A percentile compares a stretch with the other conserved stretches of the same genome.
phyloP scores from a whole-genome alignment of 202 grass and related monocot genomes.

The Setaria italica region DNA sequence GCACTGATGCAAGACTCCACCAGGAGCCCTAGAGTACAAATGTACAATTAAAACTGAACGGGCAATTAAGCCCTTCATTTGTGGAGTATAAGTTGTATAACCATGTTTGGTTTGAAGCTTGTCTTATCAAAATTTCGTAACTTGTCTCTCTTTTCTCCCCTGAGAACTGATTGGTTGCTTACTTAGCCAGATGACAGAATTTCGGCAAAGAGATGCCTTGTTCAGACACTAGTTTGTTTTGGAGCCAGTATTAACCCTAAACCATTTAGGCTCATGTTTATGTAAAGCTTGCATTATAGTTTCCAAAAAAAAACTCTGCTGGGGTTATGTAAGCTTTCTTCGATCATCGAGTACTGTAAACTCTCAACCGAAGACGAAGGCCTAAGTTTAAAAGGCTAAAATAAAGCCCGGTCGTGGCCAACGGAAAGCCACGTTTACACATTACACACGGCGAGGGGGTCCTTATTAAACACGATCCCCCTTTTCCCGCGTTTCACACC shows the following conservation, averaged over 20 bases:
- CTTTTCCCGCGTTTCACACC: conserved; percentile 38
- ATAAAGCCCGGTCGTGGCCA: not conserved
- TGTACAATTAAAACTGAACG: not conserved
- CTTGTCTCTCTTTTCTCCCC: not conserved
- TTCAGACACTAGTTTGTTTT: not conserved
- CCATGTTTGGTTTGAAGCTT: not conserved
- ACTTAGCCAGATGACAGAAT: not conserved
- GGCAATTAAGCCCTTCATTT: not conserved
- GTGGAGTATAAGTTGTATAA: no score
- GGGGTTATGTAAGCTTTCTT: not conserved
- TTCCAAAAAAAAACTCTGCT: not conserved
- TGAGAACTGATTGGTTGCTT: not conserved
- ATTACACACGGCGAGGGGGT: not conserved
- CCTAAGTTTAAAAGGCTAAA: not conserved
- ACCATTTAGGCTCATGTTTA: not conserved
- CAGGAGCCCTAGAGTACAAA: not conserved
- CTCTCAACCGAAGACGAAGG: no score
- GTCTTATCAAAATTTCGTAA: not conserved
- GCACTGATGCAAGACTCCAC: not conserved
- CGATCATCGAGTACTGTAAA: no score
- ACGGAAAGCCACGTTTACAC: conserved; percentile 6
- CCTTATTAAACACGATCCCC: not conserved
- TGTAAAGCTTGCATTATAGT: not conserved
- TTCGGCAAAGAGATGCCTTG: not conserved
- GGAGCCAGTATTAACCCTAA: not conserved